phyloP scores from a whole-genome alignment of 495 filamentous ascomycete genomes.

The Neurospora sp. region DNA sequence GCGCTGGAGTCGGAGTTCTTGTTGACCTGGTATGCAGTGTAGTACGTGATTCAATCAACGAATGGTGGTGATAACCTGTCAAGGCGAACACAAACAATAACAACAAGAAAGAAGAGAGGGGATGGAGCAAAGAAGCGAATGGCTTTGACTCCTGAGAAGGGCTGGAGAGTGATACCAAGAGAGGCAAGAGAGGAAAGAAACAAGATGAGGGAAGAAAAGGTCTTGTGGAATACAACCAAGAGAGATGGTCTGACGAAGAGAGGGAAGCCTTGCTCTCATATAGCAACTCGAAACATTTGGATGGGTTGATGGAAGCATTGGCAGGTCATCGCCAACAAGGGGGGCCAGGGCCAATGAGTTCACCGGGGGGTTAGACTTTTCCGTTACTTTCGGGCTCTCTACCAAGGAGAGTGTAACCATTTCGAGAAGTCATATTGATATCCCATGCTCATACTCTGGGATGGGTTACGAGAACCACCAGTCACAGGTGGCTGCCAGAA shows the following conservation, averaged over 20 bases:
- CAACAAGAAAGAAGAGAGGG: slow-evolving; percentile 21
- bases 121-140: slow-evolving; percentile 47
- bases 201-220: background rate
- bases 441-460: background rate
- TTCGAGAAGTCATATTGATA: background rate
- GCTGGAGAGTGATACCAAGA: background rate
- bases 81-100: slow-evolving; percentile 9
- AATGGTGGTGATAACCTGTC: slow-evolving; percentile 8
- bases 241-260: background rate
- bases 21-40: background rate
- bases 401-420: background rate
- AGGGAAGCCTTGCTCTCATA: slow-evolving; percentile 7
- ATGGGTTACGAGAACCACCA: background rate
- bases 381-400: background rate
- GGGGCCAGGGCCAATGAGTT: background rate
- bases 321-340: background rate
- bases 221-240: background rate
- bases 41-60: slow-evolving; percentile 10
- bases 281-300: slow-evolving; percentile 2
- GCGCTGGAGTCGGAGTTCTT: background rate
- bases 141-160: slow-evolving; percentile 33
- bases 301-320: background rate
- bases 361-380: background rate
- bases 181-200: background rate
- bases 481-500: background rate